Evolutionary conservation across 495 filamentous ascomycete species (phyloP), one percentile per base, ranked within the genome.

Genomic region (Oleoguttula mirabilis): DNA sequence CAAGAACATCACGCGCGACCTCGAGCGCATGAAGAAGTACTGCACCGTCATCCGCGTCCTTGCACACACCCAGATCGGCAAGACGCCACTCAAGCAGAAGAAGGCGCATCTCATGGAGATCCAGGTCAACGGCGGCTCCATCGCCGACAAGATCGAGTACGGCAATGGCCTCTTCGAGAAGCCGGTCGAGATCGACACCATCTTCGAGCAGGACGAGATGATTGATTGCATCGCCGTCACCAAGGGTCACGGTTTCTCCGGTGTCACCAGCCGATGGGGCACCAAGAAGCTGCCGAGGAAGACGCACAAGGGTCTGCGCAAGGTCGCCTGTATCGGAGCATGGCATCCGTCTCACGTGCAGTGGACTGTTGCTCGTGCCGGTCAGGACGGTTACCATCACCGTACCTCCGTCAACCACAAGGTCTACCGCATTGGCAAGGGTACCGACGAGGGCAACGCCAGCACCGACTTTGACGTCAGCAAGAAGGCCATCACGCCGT

Each of bases 81-180:
- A 88, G 80, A 96, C 90, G 41, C 88, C 92, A 40, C 79, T 99
- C 66, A 96, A 95, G 82, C 92, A 96, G 76, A 99, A 99, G 88
- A 99, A 96, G 81, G 88, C 92, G 58, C 92, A 99, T 72, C 77
- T 99, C 56, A 99, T 99, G 92, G 92, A 99, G 76, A 88, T 99
- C 70, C 92, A 99, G 72, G 74, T 99, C 74, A 99, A 99, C 74
- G 92, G 92, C 65, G 92, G 92, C 60, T 81, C 80, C 69, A 59
- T 94, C 48, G 71, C 80, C 52, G 83, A 95, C 66, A 99, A 99
- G 83, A 86, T 99, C 59, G 80, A 86, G 49, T 96, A 92, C 67
- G 84, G 79, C 59, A 76, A 82, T 63, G 82, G 76, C 60, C 76
- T 96, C 38, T 99, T 99, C 76, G 92, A 99, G 80, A 94, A 96